Evolutionary conservation across 2,329 filamentous ascomycete genomes (phyloP), one percentile per base, ranked within the genome.

Genomic region (Sclerotinia trifoliorum): DNA sequence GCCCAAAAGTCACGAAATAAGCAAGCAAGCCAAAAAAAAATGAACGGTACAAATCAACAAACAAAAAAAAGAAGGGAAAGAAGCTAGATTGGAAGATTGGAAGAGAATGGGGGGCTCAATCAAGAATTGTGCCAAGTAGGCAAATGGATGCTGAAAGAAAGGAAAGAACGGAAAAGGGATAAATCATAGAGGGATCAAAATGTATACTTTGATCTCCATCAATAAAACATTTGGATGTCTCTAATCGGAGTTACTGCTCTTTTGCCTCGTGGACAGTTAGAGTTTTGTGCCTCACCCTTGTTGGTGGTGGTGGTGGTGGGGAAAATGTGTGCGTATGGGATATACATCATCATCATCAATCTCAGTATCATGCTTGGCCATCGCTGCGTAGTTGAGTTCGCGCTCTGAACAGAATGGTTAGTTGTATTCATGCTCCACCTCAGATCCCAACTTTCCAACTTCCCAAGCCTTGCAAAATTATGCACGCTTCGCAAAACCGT

Each of bases 321-420:
- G 17, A 48, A 60, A 32, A 32, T n/a, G 57, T 60, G 21, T 60
- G 57, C 57, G 57, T 60, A 60, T 48, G 57, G 26, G 57, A 61
- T 48, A 15, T 61, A 35, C 58, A 61, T 49, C 57, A 61, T 49
- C 57, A 61, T 61, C 57, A 48, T 35, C 26, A 48, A 35, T 32
- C 21, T 61, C 58, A 42, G 24, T n/a, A 24, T 57, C 6, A 57
- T 39, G 54, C 32, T 57, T 42, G 54, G 32, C 54, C 54, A 57
- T 57, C 24, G 6, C 54, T 42, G n/a, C 13, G 21, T 57, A 24
- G 21, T 6, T 10, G 54, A 39, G 32, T 8, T 5, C 21, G 54
- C 21, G 32, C 32, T 39, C 11, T 39, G 35, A n/a, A 21, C 26
- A 35, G 11, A 35, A 55, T 32, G 52, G 52, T 55, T 56, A 32